Conservation (phyloP, 176 grass and related monocot genomes). For the Carex parvula region DNA sequence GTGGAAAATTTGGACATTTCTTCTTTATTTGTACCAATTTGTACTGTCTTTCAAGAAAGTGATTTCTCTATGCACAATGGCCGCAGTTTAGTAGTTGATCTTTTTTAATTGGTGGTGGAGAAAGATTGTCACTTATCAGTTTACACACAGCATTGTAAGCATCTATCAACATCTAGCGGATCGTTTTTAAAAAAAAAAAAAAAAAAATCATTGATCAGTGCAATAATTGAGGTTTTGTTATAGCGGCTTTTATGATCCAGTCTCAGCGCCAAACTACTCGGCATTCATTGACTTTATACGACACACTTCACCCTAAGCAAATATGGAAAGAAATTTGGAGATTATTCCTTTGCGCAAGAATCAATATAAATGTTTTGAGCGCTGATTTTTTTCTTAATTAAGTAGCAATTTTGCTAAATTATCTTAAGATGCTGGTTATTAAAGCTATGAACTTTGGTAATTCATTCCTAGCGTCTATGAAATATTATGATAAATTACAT, state of each 20-base stretch:
- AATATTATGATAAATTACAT: neutral
- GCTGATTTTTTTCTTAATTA: neutral
- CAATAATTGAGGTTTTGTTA: neutral
- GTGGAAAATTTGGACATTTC: neutral
- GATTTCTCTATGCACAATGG: neutral
- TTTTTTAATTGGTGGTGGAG: neutral
- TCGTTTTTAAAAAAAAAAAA: neutral
- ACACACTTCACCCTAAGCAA: neutral
- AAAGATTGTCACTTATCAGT: neutral
- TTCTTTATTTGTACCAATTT: neutral
- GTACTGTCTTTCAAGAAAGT: neutral
- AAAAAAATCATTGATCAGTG: neutral
- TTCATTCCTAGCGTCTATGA: neutral
- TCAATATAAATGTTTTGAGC: neutral
- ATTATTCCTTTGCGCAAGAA: neutral
- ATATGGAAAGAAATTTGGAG: neutral
- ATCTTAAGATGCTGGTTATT: neutral
- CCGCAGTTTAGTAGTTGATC: neutral
- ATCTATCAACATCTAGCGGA: neutral
- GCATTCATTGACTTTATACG: neutral
- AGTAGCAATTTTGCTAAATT: neutral
- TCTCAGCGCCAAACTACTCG: neutral
- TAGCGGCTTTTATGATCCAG: neutral
- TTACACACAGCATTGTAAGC: neutral
- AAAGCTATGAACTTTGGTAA: neutral